A percentile compares a stretch with the other conserved stretches of the same genome.
These are phyloP conservation scores for Fusarium burgessii DNA, from an alignment of 2,329 filamentous ascomycete species.

Conservation along the genomic window DNA sequence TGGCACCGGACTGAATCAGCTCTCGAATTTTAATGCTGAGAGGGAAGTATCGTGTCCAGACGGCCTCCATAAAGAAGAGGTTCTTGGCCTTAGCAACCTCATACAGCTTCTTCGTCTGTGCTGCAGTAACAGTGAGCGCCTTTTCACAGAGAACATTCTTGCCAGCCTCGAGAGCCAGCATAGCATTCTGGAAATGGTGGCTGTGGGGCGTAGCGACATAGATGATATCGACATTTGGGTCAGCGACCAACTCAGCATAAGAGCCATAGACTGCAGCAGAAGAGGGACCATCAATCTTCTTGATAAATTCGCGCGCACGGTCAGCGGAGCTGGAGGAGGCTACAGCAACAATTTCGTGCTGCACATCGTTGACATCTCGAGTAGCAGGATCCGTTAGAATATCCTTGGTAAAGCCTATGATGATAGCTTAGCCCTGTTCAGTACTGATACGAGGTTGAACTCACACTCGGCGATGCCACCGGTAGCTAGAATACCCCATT, in stretches of 20 bases:
- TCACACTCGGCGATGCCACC: conserved; percentile 69
- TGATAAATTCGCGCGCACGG: conserved; percentile 79
- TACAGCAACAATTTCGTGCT: conserved; percentile 82
- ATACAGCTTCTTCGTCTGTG: conserved; percentile 78
- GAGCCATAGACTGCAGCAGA: conserved; percentile 80
- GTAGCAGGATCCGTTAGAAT: conserved; percentile 78
- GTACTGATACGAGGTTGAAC: conserved; percentile 34
- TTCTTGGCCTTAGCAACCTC: conserved; percentile 79
- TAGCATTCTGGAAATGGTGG: conserved; percentile 91
- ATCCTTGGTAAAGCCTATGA: conserved; percentile 76
- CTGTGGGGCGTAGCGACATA: conserved; percentile 93
- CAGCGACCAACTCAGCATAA: conserved; percentile 83
- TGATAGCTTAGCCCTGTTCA: neutral
- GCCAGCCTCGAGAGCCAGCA: conserved; percentile 84
- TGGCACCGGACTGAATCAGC: conserved; percentile 65
- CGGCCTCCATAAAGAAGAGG: conserved; percentile 85
- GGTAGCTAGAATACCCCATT: conserved; percentile 72
- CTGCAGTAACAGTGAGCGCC: conserved; percentile 85
- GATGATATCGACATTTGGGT: conserved; percentile 84
- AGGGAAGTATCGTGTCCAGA: conserved; percentile 92
- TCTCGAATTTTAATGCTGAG: conserved; percentile 81
- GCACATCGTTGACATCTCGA: conserved; percentile 77
- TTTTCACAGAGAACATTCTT: conserved; percentile 95
- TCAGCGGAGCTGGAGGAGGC: conserved; percentile 80
- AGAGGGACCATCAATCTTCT: conserved; percentile 74